These are phyloP conservation scores for Zizania latifolia DNA, from an alignment of 176 grass and related monocot species.

Conservation along the genomic window DNA sequence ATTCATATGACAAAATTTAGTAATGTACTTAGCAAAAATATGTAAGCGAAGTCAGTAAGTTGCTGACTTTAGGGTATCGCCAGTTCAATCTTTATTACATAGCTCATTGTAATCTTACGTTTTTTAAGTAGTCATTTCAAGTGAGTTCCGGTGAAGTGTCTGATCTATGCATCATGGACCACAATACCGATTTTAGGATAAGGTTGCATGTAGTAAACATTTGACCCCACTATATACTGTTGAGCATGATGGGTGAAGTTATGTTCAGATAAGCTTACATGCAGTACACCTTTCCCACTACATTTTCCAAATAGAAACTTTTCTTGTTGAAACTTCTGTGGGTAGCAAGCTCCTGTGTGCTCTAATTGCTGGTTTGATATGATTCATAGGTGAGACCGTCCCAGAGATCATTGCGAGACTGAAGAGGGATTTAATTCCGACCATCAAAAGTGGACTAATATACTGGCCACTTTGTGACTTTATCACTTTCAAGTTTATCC, in stretches of 20 bases:
- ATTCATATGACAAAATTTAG: too few relatives aligned
- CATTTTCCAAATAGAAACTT: background rate
- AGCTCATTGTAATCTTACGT: background rate
- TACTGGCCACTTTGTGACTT: conserved; percentile 97
- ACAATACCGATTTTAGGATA: conserved; percentile 32
- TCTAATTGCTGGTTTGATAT: conserved; percentile 31
- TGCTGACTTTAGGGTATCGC: background rate
- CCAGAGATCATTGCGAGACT: conserved; percentile 86
- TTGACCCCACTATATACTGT: conserved; percentile 17
- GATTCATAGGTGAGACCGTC: conserved; percentile 56
- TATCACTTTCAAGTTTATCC: conserved; percentile 93
- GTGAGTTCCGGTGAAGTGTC: background rate
- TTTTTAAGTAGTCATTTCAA: conserved; percentile 15
- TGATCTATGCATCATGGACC: conserved; percentile 15
- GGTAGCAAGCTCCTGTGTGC: conserved; percentile 5
- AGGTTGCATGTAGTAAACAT: conserved; percentile 22
- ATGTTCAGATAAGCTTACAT: conserved; percentile 17
- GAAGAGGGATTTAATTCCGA: conserved; percentile 78
- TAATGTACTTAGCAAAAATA: too few relatives aligned
- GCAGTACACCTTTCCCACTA: background rate
- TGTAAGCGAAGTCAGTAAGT: background rate
- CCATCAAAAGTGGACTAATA: conserved; percentile 63
- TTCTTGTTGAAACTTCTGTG: background rate
- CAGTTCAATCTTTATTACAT: background rate
- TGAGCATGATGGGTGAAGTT: conserved; percentile 15